Base-by-base conservation (phyloP, 106 monocot species). In the Alisma plantagoaquatica region DNA sequence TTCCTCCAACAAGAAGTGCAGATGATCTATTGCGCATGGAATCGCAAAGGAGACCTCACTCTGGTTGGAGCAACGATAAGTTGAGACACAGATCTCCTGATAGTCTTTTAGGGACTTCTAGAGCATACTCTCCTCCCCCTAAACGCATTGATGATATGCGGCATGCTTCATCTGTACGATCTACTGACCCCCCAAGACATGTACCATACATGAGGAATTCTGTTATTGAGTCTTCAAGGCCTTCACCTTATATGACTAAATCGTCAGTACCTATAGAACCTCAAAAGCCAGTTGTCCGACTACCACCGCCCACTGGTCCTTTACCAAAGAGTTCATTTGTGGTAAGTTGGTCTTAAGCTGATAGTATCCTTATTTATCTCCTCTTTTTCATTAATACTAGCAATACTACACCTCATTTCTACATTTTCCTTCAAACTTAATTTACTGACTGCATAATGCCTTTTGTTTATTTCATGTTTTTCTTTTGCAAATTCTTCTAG, bases 31-130 rank as follows among this genome's bases (percentile, higher is more conserved):
- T 65, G n/a, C 69, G 59, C 24, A 49, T 81, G 47, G 73, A 75
- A 31, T 71, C 78, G 47, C 26, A 48, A 14, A 80, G 75, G 61
- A 81, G 59, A 53, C 33, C 77, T 8, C 75, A 78, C 33, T 53
- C 68, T 28, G 10, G 76, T 27, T 67, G 57, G 61, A 32, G 49
- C 41, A 27, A 57, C 2, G 60, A 79, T 61, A 61, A 43, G 41
- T 43, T 46, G 45, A 75, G 85, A 42, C 66, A 58, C 56, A 81
- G 79, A 62, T 78, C 85, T 43, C 85, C 81, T 48, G 81, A 84
- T 61, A 75, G 63, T 23, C 21, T 73, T 65, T 4, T 74, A 64
- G 57, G 78, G 45, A 38, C 67, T 65, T 67, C 67, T 31, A 70
- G 73, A 48, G 64, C 29, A 29, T 28, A 70, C 18, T 83, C 83